Evolutionary conservation across 768 basidiomycete species (phyloP).

Genomic region (Phanerodontia chrysosporium): DNA sequence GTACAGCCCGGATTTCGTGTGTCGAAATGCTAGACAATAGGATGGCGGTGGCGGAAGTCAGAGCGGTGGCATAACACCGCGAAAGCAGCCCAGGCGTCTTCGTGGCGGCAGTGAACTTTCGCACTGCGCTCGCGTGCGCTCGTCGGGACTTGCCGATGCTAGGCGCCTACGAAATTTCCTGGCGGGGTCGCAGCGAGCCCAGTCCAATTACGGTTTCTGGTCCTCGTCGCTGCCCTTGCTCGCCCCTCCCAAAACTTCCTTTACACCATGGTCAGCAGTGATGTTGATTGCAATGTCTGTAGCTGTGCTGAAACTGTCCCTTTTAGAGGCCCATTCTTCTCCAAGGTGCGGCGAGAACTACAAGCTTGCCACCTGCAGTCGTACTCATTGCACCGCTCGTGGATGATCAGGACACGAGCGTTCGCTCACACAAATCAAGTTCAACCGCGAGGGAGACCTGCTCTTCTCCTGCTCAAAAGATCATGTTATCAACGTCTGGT

Average conservation of each 20-base stretch:
- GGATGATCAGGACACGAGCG: constrained; percentile 81
- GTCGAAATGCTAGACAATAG: no score
- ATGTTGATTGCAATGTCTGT: background rate
- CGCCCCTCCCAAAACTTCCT: background rate
- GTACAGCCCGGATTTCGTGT: no score
- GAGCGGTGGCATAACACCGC: no score
- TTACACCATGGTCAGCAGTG: constrained; percentile 21
- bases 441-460: constrained; percentile 93
- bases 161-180: constrained; percentile 12
- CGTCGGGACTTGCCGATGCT: constrained; percentile 11
- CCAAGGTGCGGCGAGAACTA: constrained; percentile 22
- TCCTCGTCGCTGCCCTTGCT: background rate
- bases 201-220: background rate
- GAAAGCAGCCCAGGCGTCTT: no score
- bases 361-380: background rate
- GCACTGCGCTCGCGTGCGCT: background rate
- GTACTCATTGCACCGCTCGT: background rate
- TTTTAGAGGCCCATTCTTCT: constrained; percentile 32
- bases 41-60: no score
- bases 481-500: constrained; percentile 94
- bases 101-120: background rate
- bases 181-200: constrained; percentile 8
- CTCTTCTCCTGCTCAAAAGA: constrained; percentile 97
- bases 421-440: constrained; percentile 95
- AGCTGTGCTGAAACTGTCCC: constrained; percentile 3